Percentiles rank a stretch among this genome's conserved stretches.
These are phyloP conservation scores for Ascochyta pisi DNA, from an alignment of 2,329 filamentous ascomycete species.

Conservation along the genomic window DNA sequence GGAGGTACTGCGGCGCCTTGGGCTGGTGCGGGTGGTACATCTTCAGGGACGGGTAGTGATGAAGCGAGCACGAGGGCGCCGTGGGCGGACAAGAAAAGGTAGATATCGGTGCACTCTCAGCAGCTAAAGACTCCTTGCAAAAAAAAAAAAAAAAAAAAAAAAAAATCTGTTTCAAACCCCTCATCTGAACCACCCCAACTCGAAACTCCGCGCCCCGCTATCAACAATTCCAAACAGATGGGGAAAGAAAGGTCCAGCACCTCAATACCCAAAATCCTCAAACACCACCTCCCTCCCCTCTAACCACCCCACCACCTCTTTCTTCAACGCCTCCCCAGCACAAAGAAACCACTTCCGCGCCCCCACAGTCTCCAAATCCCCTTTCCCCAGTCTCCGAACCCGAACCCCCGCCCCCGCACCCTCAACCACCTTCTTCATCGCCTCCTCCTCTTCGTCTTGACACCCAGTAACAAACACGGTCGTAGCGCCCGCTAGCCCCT, in stretches of 20 bases:
- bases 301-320: conserved; percentile 58
- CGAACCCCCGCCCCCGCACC: conserved; percentile 47
- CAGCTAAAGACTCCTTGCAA: too few relatives aligned
- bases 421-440: conserved; percentile 43
- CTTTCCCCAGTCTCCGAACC: conserved; percentile 55
- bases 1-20: conserved; percentile 36
- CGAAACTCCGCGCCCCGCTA: too few relatives aligned
- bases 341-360: conserved; percentile 66
- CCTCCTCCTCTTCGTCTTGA: conserved; percentile 10
- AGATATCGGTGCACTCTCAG: background rate
- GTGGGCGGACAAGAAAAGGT: conserved; percentile 19
- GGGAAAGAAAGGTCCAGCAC: too few relatives aligned
- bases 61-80: conserved; percentile 32
- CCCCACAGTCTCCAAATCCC: conserved; percentile 50
- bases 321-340: conserved; percentile 59
- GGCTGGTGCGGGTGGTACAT: conserved; percentile 20
- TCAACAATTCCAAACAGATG: too few relatives aligned
- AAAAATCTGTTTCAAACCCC: too few relatives aligned
- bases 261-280: conserved; percentile 58
- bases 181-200: too few relatives aligned
- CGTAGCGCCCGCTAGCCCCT: conserved; percentile 60
- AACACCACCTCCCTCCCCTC: conserved; percentile 54
- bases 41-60: conserved; percentile 4
- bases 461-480: conserved; percentile 70
- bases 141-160: too few relatives aligned